These are phyloP conservation scores for Hypomontagnella monticulosa DNA, from an alignment of 495 filamentous ascomycete species.

Conservation along the genomic window DNA sequence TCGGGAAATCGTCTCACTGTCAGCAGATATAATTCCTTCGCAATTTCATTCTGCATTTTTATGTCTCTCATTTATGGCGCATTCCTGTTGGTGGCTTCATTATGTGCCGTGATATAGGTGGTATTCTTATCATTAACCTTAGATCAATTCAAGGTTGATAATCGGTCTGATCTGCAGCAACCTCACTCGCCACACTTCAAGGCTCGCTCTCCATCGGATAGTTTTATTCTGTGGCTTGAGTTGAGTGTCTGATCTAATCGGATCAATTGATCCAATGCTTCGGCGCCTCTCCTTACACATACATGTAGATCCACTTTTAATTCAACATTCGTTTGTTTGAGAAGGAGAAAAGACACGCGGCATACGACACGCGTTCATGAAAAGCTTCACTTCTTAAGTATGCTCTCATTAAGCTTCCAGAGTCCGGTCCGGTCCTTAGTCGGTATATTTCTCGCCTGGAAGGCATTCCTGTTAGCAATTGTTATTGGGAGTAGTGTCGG, in stretches of 20 bases:
- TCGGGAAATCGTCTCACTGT: conserved; percentile 20
- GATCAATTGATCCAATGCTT: too few species aligned
- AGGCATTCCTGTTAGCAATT: conserved; percentile 72
- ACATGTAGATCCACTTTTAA: conserved; percentile 5
- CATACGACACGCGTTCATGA: neutral
- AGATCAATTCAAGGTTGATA: too few species aligned
- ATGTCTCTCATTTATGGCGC: neutral
- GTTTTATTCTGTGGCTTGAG: conserved; percentile 1
- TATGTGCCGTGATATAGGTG: too few species aligned
- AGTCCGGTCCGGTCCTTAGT: conserved; percentile 47
- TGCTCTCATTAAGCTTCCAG: conserved; percentile 31
- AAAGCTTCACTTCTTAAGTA: conserved; percentile 11
- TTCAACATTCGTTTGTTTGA: neutral
- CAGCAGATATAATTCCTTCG: conserved; percentile 30
- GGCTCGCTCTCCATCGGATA: too few species aligned
- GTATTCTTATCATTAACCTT: too few species aligned
- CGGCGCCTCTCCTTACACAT: too few species aligned
- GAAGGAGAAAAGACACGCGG: conserved; percentile 1
- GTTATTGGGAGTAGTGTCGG: conserved; percentile 70
- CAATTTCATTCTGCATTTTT: conserved; percentile 13
- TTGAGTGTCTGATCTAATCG: neutral
- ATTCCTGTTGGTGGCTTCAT: conserved; percentile 7
- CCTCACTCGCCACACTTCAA: too few species aligned
- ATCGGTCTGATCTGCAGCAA: neutral
- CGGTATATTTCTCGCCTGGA: conserved; percentile 69